A percentile compares a stretch with the other conserved stretches of the same genome.
Evolutionary conservation across 2,329 filamentous ascomycete genomes (phyloP).

Genomic region (Diplodia corticola): DNA sequence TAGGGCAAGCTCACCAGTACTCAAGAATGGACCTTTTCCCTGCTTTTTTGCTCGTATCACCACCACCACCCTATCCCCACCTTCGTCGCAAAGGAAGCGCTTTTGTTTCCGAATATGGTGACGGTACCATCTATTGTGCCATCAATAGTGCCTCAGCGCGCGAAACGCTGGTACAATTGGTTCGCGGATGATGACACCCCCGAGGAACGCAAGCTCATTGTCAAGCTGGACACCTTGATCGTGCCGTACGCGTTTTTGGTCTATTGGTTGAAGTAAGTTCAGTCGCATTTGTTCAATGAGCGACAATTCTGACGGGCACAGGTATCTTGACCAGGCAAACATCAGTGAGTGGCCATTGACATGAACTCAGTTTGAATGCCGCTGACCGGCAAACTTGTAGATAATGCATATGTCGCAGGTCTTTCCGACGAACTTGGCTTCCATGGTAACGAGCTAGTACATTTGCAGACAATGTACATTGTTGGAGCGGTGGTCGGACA

Average conservation of each 20-base stretch:
- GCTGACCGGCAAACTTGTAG: constrained; percentile 31
- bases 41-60: background rate
- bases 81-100: background rate
- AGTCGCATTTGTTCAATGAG: background rate
- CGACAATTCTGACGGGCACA: background rate
- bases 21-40: background rate
- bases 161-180: constrained; percentile 26
- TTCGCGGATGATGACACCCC: constrained; percentile 46
- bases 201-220: constrained; percentile 54
- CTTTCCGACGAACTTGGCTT: constrained; percentile 55
- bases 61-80: background rate
- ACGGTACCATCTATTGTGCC: constrained; percentile 3
- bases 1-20: background rate
- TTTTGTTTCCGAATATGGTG: background rate
- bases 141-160: constrained; percentile 3
- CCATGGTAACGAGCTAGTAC: constrained; percentile 56
- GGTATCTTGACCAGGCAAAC: constrained; percentile 56
- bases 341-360: constrained; percentile 45
- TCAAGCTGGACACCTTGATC: constrained; percentile 58
- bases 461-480: constrained; percentile 56
- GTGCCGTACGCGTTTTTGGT: constrained; percentile 58
- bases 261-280: constrained; percentile 53
- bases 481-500: constrained; percentile 54
- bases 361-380: background rate
- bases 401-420: constrained; percentile 58